Evolutionary conservation across 2,329 filamentous ascomycete species (phyloP).

Genomic region (Ophiocordyceps camponoti-saundersi): DNA sequence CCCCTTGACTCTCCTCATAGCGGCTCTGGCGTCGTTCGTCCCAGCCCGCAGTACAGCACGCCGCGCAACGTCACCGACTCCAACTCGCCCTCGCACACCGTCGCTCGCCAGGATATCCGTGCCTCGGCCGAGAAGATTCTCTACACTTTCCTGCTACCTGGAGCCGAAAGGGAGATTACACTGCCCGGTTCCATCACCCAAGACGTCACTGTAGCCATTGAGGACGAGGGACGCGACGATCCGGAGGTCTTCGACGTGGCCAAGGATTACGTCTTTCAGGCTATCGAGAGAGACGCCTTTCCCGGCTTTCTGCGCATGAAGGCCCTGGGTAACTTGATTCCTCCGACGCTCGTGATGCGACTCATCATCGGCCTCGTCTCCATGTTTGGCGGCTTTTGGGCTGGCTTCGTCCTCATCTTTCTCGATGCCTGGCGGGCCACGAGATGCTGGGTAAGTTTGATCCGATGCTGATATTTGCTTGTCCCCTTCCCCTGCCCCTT

Average conservation of each 20-base stretch:
- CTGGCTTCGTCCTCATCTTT: constrained; percentile 85
- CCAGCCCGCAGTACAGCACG: constrained; percentile 41
- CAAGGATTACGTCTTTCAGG: constrained; percentile 98
- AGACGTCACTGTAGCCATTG: constrained; percentile 74
- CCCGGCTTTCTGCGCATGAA: constrained; percentile 91
- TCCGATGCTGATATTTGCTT: not conserved
- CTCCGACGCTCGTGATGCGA: constrained; percentile 71
- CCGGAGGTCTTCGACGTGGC: constrained; percentile 94
- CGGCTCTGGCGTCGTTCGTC: constrained; percentile 25
- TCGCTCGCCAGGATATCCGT: constrained; percentile 77
- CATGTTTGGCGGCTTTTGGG: constrained; percentile 89
- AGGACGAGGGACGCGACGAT: constrained; percentile 82
- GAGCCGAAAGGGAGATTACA: constrained; percentile 92
- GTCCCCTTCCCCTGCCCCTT: not conserved
- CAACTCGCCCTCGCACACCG: constrained; percentile 67
- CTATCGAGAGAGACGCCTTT: constrained; percentile 99
- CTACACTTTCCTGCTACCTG: constrained; percentile 90
- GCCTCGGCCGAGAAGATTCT: constrained; percentile 94
- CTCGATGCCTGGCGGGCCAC: constrained; percentile 58
- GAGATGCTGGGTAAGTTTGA: constrained; percentile 62
- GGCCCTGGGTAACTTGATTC: constrained; percentile 88
- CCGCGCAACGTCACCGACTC: constrained; percentile 53
- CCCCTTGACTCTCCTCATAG: constrained; percentile 38
- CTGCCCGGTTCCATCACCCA: constrained; percentile 75
- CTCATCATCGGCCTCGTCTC: constrained; percentile 66